Percentiles rank a stretch among this genome's conserved stretches.
Evolutionary conservation across 257 asterid species (phyloP).

Genomic region (Capsicum baccatum): DNA sequence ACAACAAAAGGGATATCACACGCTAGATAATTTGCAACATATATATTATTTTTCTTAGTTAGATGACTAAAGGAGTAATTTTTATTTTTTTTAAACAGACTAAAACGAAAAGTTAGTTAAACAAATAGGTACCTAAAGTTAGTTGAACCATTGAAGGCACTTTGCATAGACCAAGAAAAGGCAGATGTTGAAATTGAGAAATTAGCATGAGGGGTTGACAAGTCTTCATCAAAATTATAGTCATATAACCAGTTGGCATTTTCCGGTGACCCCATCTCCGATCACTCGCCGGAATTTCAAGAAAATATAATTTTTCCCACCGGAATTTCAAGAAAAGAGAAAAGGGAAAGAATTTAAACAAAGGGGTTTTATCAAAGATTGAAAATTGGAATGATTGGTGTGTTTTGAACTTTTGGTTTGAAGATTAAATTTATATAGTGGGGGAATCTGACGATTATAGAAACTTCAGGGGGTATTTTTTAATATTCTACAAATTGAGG

Average conservation of each 20-base stretch:
- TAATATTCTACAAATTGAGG: too few species aligned
- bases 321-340: not conserved
- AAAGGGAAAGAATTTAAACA: not conserved
- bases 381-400: not conserved
- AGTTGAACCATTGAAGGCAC: slow-evolving; percentile 58
- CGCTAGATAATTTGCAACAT: too few species aligned
- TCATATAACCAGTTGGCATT: slow-evolving; percentile 85
- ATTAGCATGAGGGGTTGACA: slow-evolving; percentile 45
- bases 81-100: too few species aligned
- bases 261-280: slow-evolving; percentile 76
- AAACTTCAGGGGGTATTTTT: too few species aligned
- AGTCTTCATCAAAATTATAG: slow-evolving; percentile 67
- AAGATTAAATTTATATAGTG: too few species aligned
- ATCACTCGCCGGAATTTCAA: not conserved
- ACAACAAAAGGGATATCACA: too few species aligned
- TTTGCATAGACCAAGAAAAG: slow-evolving; percentile 67
- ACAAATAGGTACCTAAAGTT: slow-evolving; percentile 50
- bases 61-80: too few species aligned
- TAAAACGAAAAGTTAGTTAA: too few species aligned
- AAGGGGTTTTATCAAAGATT: not conserved
- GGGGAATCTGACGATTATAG: too few species aligned
- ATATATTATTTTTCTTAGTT: too few species aligned
- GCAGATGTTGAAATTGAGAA: slow-evolving; percentile 62
- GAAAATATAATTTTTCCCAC: not conserved
- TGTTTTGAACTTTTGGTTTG: too few species aligned